phyloP scores from a whole-genome alignment of 1,284 basidiomycete species.

The Takashimella tepidaria region DNA sequence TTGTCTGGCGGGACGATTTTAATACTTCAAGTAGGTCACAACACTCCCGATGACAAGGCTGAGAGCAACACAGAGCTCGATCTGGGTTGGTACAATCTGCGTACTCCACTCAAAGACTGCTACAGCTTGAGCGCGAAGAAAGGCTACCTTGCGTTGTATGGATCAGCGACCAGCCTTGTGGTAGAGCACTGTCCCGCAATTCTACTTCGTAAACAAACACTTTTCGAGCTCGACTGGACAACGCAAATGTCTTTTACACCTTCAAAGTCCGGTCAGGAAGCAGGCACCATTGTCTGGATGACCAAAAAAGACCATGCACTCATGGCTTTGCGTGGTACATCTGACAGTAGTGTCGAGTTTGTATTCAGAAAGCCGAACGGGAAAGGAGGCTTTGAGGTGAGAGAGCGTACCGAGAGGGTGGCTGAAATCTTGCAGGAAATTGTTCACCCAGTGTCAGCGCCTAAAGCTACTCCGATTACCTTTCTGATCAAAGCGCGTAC shows the following conservation, averaged over 20 bases:
- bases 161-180: slow-evolving; percentile 8
- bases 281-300: slow-evolving; percentile 2
- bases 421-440: slow-evolving; percentile 1
- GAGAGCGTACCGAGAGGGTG: neutral
- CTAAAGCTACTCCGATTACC: slow-evolving; percentile 1
- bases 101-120: slow-evolving; percentile 2
- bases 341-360: slow-evolving; percentile 5
- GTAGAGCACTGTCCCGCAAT: slow-evolving; percentile 12
- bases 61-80: slow-evolving; percentile 6
- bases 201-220: slow-evolving; percentile 13
- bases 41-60: slow-evolving; percentile 1
- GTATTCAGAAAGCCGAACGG: slow-evolving; percentile 9
- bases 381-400: slow-evolving; percentile 1
- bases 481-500: slow-evolving; percentile 3
- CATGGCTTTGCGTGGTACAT: neutral
- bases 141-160: slow-evolving; percentile 1
- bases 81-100: slow-evolving; percentile 11
- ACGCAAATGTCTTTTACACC: slow-evolving; percentile 12
- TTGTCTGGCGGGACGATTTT: neutral
- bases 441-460: neutral
- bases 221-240: slow-evolving; percentile 11
- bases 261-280: slow-evolving; percentile 5
- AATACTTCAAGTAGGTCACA: neutral
- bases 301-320: neutral
- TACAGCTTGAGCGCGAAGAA: neutral